A percentile compares a stretch with the other conserved stretches of the same genome.
phyloP scores from a whole-genome alignment of 2,329 filamentous ascomycete genomes.

The Ceratocystis colombiana region DNA sequence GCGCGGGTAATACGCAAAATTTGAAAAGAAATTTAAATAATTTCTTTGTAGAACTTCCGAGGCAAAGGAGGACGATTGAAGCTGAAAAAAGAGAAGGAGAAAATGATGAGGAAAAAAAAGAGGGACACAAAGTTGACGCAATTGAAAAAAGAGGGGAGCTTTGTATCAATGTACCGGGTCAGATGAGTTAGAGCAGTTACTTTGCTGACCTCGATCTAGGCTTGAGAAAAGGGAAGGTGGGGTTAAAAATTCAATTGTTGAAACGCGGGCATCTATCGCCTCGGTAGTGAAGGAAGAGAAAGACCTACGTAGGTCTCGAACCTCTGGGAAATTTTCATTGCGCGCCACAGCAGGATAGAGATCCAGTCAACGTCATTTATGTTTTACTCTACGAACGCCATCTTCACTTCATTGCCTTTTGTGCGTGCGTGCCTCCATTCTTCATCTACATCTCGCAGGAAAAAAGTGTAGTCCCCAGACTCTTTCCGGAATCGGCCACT shows the following conservation, averaged over 20 bases:
- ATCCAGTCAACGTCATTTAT: not conserved
- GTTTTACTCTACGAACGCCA: not conserved
- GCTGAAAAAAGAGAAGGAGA: slow-evolving; percentile 21
- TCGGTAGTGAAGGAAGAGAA: slow-evolving; percentile 9
- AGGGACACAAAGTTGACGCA: slow-evolving; percentile 12
- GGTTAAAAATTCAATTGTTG: slow-evolving; percentile 22
- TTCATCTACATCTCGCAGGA: not conserved
- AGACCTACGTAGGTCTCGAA: not conserved
- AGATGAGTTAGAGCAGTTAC: slow-evolving; percentile 5
- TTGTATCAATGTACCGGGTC: slow-evolving; percentile 4
- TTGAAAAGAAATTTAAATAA: not conserved
- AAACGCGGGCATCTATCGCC: slow-evolving; percentile 5
- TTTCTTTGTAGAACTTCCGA: slow-evolving; percentile 21
- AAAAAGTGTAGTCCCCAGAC: no score
- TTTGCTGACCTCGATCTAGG: not conserved
- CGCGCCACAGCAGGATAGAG: not conserved
- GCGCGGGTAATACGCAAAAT: not conserved
- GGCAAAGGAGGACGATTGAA: slow-evolving; percentile 22
- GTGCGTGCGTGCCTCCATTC: not conserved
- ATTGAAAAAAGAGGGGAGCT: slow-evolving; percentile 8
- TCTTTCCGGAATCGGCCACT: slow-evolving; percentile 6
- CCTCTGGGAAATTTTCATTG: not conserved
- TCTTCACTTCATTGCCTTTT: not conserved
- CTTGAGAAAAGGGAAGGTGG: slow-evolving; percentile 18
- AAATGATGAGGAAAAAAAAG: not conserved